Evolutionary conservation across 805 yeast genomes (phyloP).

Genomic region (Candida alai): DNA sequence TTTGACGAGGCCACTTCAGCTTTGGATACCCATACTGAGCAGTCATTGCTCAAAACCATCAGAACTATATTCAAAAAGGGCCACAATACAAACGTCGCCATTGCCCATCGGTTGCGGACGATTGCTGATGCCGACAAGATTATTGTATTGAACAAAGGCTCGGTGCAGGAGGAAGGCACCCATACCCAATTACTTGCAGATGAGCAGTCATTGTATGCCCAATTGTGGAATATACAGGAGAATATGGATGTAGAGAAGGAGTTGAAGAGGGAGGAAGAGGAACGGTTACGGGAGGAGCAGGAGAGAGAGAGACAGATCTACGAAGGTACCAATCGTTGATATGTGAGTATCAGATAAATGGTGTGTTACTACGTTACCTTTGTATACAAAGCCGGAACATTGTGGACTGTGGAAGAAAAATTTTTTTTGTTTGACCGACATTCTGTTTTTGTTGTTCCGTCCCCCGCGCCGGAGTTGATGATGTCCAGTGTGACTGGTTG

Average conservation of each 20-base stretch:
- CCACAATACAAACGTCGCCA: constrained; percentile 74
- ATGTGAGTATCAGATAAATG: too few relatives aligned
- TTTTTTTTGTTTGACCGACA: too few relatives aligned
- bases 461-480: too few relatives aligned
- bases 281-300: constrained; percentile 6
- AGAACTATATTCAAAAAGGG: constrained; percentile 55
- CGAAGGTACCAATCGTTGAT: too few relatives aligned
- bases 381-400: background rate
- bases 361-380: too few relatives aligned
- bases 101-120: constrained; percentile 92
- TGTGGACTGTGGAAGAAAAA: too few relatives aligned
- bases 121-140: constrained; percentile 93
- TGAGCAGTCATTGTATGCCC: constrained; percentile 62
- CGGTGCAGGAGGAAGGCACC: constrained; percentile 83
- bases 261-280: constrained; percentile 12
- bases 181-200: constrained; percentile 59
- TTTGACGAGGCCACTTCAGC: constrained; percentile 98
- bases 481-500: too few relatives aligned
- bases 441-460: too few relatives aligned
- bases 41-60: constrained; percentile 72
- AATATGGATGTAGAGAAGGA: constrained; percentile 51
- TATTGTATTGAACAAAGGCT: constrained; percentile 76
- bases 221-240: constrained; percentile 92
- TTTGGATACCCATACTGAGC: constrained; percentile 94
- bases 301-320: constrained; percentile 5